phyloP scores from a whole-genome alignment of 306 rosid species.

The Citrullus colocynthis region DNA sequence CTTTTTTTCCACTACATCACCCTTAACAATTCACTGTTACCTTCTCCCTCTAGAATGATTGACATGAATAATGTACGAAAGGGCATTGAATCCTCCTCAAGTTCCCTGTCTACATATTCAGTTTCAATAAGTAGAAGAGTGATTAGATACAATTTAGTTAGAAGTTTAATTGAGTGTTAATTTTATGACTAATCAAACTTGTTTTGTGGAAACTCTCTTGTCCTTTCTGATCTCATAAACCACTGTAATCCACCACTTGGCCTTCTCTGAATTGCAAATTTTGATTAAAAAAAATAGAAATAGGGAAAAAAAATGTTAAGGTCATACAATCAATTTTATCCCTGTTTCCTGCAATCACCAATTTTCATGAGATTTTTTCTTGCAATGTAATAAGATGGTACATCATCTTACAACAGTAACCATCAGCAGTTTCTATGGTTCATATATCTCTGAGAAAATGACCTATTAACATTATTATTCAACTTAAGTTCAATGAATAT shows the following conservation, averaged over 20 bases:
- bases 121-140: neutral
- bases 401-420: neutral
- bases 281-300: neutral
- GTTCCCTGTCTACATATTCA: neutral
- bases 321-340: neutral
- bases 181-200: neutral
- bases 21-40: neutral
- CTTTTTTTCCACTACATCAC: neutral
- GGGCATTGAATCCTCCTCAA: slow-evolving; percentile 42
- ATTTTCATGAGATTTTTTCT: neutral
- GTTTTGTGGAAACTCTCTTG: neutral
- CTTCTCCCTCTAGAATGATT: slow-evolving; percentile 24
- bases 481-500: neutral
- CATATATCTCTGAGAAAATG: neutral
- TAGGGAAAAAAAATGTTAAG: neutral
- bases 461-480: neutral
- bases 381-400: neutral
- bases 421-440: neutral
- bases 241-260: neutral
- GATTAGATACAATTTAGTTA: neutral
- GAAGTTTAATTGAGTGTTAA: neutral
- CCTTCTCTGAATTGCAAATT: neutral
- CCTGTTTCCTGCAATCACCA: neutral
- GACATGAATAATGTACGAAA: slow-evolving; percentile 77
- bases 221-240: neutral